Conservation (phyloP, 805 yeast species). For the Brettanomyces sp. region DNA sequence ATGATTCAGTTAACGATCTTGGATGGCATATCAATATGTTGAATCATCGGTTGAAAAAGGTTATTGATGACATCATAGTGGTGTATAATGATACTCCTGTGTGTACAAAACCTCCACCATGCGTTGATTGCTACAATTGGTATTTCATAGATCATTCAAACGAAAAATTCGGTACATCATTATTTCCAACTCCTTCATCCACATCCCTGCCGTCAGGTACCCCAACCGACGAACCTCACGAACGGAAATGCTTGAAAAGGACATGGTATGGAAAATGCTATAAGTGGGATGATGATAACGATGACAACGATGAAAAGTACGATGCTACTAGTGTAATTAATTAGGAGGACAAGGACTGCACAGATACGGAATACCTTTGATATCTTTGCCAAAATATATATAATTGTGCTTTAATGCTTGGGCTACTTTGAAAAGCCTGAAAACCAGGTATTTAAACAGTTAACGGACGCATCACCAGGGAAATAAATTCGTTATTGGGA, state of each 20-base stretch:
- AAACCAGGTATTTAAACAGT: too few relatives aligned
- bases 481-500: too few relatives aligned
- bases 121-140: conserved; percentile 90
- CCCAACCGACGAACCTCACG: conserved; percentile 19
- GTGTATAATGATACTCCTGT: conserved; percentile 68
- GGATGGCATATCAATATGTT: conserved; percentile 88
- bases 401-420: too few relatives aligned
- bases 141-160: conserved; percentile 48
- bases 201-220: conserved; percentile 3
- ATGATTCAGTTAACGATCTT: conserved; percentile 79
- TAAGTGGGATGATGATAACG: conserved; percentile 25
- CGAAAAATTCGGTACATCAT: conserved; percentile 22
- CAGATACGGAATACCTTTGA: too few relatives aligned
- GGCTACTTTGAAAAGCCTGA: too few relatives aligned
- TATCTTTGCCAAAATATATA: too few relatives aligned
- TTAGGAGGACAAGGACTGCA: too few relatives aligned
- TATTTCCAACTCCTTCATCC: conserved; percentile 10
- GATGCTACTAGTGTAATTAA: too few relatives aligned
- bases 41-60: conserved; percentile 85
- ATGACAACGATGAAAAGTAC: not conserved
- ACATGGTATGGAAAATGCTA: conserved; percentile 57
- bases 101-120: conserved; percentile 70
- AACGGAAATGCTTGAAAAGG: conserved; percentile 41
- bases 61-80: conserved; percentile 69
- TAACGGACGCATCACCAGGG: too few relatives aligned